Evolutionary conservation across 192 early-diverging fungal genomes (phyloP), one percentile per base, ranked within the genome.

Genomic region (Chytriomyces sp.): DNA sequence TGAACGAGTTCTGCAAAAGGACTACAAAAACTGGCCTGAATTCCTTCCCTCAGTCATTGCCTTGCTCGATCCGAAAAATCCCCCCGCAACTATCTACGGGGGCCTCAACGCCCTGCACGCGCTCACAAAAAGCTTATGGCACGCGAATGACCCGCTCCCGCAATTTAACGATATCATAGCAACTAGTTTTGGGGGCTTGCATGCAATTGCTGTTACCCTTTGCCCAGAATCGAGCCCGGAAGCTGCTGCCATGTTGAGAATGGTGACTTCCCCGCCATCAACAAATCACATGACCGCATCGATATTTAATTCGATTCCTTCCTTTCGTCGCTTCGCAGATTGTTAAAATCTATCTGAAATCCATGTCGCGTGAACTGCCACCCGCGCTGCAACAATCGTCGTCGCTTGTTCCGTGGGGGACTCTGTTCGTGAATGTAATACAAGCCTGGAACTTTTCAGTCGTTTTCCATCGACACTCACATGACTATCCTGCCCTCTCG

Each of bases 331-430:
- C 20, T 28, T n/a, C 10, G 26, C 10, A 91, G 77, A 92, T 97
- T 89, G 84, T 93, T 67, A 95, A 95, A 84, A 83, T 91, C 45
- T 88, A 93, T 53, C 83, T 96, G 78, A 97, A 96, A 83, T 91
- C 88, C 60, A 75, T 75, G 23, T 60, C 73, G 20, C 73, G 73
- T 24, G 73, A 75, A 23, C 26, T 75, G 35, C 46, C 73, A 8
- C 73, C 73, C 3, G 45, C 64, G 9, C 89, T 94, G 67, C 92
- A 95, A 79, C 86, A 91, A 44, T 85, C 86, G 26, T 76, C 82
- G 11, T 90, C 86, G 2, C 83, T 99, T 43, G 89, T 95, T 13
- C 91, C 93, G 18, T 99, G 97, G 97, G 92, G 93, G 28, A 94
- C 93, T 28, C 75, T 93, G 9, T 94, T 96, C 75, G 85, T 97